Evolutionary conservation across 306 rosid genomes (phyloP).

Genomic region (Malus sieversii): DNA sequence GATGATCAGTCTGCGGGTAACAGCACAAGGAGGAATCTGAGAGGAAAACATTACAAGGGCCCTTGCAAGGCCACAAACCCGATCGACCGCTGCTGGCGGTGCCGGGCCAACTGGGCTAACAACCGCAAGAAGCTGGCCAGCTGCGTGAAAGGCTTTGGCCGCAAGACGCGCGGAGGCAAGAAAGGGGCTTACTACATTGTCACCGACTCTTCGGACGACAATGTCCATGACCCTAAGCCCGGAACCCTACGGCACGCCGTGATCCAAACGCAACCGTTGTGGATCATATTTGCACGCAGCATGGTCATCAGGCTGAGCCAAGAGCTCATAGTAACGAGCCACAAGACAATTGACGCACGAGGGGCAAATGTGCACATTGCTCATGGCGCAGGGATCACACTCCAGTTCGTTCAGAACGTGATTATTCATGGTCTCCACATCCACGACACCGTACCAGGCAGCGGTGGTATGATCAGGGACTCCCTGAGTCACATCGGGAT

Average conservation of each 20-base stretch:
- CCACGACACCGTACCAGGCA: not conserved
- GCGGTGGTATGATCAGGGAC: slow-evolving; percentile 68
- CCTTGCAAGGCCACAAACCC: slow-evolving; percentile 65
- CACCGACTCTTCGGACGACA: slow-evolving; percentile 47
- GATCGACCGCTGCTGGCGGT: slow-evolving; percentile 87
- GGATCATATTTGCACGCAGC: slow-evolving; percentile 58
- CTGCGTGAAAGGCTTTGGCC: slow-evolving; percentile 68
- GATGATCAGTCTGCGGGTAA: not conserved
- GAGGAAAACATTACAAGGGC: not conserved
- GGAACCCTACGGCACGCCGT: slow-evolving; percentile 63
- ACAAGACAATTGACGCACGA: slow-evolving; percentile 91
- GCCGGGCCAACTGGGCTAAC: slow-evolving; percentile 43
- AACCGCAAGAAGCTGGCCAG: slow-evolving; percentile 43
- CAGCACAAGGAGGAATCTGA: slow-evolving; percentile 46
- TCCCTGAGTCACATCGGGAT: slow-evolving; percentile 37
- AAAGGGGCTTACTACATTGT: slow-evolving; percentile 41
- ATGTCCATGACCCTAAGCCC: slow-evolving; percentile 32
- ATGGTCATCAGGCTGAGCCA: slow-evolving; percentile 48
- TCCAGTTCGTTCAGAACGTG: slow-evolving; percentile 46
- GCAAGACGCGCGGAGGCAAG: slow-evolving; percentile 51
- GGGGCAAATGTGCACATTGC: slow-evolving; percentile 53
- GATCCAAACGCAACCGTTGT: slow-evolving; percentile 46
- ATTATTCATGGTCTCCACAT: slow-evolving; percentile 61
- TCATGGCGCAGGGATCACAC: slow-evolving; percentile 51
- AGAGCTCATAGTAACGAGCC: slow-evolving; percentile 49